Percentiles rank a stretch among this genome's conserved stretches.
phyloP scores from a whole-genome alignment of 2,329 filamentous ascomycete species.

The Trichoderma harzianum region DNA sequence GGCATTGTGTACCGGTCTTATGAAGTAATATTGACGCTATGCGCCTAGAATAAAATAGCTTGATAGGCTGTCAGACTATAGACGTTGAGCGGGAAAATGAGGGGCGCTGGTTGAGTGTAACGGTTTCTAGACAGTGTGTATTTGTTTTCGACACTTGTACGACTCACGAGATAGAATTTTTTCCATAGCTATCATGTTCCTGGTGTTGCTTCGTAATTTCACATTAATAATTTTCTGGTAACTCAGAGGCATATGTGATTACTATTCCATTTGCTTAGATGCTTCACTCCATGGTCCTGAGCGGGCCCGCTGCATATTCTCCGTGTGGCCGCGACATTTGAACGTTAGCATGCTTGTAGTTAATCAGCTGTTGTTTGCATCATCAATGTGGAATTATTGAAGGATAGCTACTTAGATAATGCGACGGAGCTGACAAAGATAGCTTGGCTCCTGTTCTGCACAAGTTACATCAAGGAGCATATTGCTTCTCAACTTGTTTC shows the following conservation, averaged over 20 bases:
- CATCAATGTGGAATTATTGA: background rate
- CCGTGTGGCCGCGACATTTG: background rate
- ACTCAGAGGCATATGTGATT: background rate
- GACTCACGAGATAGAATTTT: no score
- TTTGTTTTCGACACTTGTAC: no score
- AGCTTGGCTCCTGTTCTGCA: background rate
- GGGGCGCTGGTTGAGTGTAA: background rate
- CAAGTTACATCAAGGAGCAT: background rate
- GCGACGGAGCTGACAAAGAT: background rate
- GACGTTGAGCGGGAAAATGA: background rate
- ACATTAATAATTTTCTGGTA: background rate
- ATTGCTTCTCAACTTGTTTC: background rate
- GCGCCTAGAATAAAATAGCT: background rate
- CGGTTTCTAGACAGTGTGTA: background rate
- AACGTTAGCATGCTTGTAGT: background rate
- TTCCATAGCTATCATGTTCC: background rate
- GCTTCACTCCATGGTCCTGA: background rate
- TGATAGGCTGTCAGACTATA: background rate
- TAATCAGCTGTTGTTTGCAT: background rate
- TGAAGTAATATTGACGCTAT: constrained; percentile 4
- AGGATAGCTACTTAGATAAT: background rate
- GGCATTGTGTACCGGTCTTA: background rate
- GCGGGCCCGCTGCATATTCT: background rate
- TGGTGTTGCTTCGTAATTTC: background rate
- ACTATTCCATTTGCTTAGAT: background rate